phyloP scores from a whole-genome alignment of 208 protist species.

The Perkinsela sp. region DNA sequence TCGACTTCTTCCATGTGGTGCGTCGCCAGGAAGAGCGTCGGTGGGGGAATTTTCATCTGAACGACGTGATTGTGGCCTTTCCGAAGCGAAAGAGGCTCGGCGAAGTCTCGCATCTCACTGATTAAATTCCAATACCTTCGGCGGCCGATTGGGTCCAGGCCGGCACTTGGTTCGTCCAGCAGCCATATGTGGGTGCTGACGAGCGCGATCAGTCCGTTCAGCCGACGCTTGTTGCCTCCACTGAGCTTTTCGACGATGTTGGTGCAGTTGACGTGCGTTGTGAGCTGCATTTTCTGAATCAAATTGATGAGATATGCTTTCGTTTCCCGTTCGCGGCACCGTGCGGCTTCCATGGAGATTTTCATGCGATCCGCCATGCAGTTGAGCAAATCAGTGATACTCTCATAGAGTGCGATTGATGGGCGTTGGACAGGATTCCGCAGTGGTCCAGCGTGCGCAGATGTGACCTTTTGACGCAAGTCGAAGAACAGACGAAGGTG shows the following conservation, averaged over 20 bases:
- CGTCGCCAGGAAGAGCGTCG: slow-evolving; percentile 30
- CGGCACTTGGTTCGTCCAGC: slow-evolving; percentile 53
- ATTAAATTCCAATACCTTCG: slow-evolving; percentile 37
- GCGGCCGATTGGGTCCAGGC: slow-evolving; percentile 51
- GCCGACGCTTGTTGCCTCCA: slow-evolving; percentile 54
- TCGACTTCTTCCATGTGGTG: slow-evolving; percentile 71
- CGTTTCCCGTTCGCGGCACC: not conserved
- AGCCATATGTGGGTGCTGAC: slow-evolving; percentile 28
- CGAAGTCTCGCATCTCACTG: slow-evolving; percentile 5
- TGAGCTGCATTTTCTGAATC: slow-evolving; percentile 2
- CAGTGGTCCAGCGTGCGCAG: not conserved
- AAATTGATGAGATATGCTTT: not conserved
- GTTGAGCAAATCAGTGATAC: not conserved
- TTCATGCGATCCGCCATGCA: not conserved
- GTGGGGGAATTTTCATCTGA: not conserved
- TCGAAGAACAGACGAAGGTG: slow-evolving; percentile 60
- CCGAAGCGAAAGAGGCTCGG: slow-evolving; percentile 8
- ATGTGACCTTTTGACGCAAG: slow-evolving; percentile 7
- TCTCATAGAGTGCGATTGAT: too few relatives aligned
- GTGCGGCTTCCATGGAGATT: not conserved
- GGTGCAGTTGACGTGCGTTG: not conserved
- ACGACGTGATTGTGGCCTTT: slow-evolving; percentile 2
- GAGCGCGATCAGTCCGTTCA: slow-evolving; percentile 33
- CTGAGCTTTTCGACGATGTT: slow-evolving; percentile 6
- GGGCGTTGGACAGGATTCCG: not conserved